Conservation (phyloP, 441 rosid genomes). For the Pelargonium fulgidum region DNA sequence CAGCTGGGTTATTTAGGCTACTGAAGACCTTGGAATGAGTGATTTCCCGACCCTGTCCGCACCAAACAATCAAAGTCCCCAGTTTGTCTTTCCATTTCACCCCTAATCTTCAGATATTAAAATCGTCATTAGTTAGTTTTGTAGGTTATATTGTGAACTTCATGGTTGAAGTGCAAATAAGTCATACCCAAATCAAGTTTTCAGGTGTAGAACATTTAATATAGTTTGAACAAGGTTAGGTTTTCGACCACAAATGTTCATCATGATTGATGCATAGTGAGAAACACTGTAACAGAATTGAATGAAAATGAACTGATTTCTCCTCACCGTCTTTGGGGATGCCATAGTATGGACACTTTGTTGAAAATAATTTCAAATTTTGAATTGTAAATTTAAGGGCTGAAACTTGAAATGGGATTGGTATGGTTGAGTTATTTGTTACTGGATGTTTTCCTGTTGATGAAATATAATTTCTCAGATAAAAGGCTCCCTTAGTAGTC, state of each 20-base stretch:
- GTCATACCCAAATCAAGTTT: background rate
- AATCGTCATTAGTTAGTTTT: background rate
- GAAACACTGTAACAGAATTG: no score
- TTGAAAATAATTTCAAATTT: no score
- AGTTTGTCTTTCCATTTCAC: background rate
- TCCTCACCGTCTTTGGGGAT: no score
- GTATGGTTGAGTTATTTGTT: no score
- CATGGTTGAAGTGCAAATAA: background rate
- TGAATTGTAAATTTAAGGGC: no score
- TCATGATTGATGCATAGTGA: background rate
- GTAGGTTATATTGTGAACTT: constrained; percentile 5
- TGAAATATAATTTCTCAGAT: no score
- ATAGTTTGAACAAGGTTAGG: background rate
- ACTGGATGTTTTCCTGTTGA: no score
- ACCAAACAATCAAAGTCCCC: background rate
- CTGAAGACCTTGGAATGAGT: constrained; percentile 67
- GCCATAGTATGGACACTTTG: no score
- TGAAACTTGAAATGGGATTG: no score
- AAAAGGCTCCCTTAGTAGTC: no score
- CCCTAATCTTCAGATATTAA: background rate
- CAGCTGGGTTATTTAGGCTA: constrained; percentile 87
- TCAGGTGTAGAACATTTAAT: constrained; percentile 1
- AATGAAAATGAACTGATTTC: no score
- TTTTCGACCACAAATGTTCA: background rate
- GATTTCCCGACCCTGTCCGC: background rate